Base-by-base conservation (phyloP, 2,329 filamentous ascomycete species). In the Coleophoma crateriformis region DNA sequence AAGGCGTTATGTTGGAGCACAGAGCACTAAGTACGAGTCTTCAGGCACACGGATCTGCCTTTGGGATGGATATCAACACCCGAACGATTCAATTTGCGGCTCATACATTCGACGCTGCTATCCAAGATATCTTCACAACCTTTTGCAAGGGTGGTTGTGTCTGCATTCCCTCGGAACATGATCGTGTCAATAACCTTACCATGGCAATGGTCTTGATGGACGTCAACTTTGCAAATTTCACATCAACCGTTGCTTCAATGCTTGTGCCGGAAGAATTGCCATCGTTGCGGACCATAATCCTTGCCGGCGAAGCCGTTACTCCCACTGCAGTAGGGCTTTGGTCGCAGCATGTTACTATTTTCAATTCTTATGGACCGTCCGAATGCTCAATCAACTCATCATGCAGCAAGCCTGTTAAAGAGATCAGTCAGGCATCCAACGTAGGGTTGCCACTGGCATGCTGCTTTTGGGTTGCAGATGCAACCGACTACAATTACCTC, bases 131-230 rank as follows among this genome's bases (percentile, higher is more conserved):
- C 15, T 57, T 57, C 17, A 48, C 45, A 11, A 51, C 54, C 4
- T 41, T 57, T 14, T 54, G 46, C 17, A 44, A 46, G 20, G 53
- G 53, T 27, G 53, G 45, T 33, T 53, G 48, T 46, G 42, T 57
- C 11, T 58, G 56, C 45, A 47, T 56, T 22, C 55, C 54, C 11
- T 50, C 49, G 3, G 50, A 56, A 37, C 47, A 56, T n/a, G 50
- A 58, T 10, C 50, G 55, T 10, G 37, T 53, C 15, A 54, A 55
- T 43, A 44, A 54, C 19, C 20, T 55, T 27, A 44, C 49, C 15
- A 52, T 17, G 6, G 50, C 47, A 8, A 50, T 58, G 11, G 48
- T 50, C n/a, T 33, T 38, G 17, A 38, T 54, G 27, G 22, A 50
- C 10, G 47, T 57, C 14, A 56, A 57, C 32, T 46, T 47, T 20